Base-by-base conservation (phyloP, 805 yeast species). In the Teunomyces funiuensis region DNA sequence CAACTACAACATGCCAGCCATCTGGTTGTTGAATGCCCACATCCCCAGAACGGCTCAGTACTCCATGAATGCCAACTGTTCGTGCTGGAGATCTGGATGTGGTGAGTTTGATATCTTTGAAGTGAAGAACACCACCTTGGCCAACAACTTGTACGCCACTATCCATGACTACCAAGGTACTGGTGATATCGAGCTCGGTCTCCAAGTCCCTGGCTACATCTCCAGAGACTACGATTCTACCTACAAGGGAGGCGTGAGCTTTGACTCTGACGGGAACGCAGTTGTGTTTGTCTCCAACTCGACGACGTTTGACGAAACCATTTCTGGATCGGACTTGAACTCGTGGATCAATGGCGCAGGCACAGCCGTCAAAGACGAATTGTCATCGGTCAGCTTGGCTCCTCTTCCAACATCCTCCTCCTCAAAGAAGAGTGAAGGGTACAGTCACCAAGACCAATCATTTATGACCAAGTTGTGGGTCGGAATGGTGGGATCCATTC, bases 61-160 rank as follows among this genome's bases (percentile, higher is more conserved):
- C 57, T 80, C 83, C 36, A 46, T 64, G 4, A 79, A 78, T 49
- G 65, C 67, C 27, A 79, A 78, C 56, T 84, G 89, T 61, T 82
- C 88, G 5, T 81, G 88, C 54, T 84, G 90, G 90, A 69, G 76
- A 33, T 73, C 83, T 20, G 91, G 90, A 8, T 82, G 89, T 63
- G 89, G 90, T 58, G 89, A 84, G 61, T 82, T 79, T 51, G 91
- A 84, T 62, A 76, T 83, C 50, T 84, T 84, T 57, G 91, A 85
- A 65, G 81, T 80, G 29, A 75, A 82, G 79, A 84, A 84, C 62
- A 63, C 66, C 42, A 79, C 88, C 11, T 77, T 78, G 48, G 59
- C 76, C 18, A 61, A 60, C 38, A 72, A 80, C 43, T 70, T 85
- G 51, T 82, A 69, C 63, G 71, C 88, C 14, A 82, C 90, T 6